These are phyloP conservation scores for Botrytis medusae DNA, from an alignment of 2,329 filamentous ascomycete genomes.

Conservation along the genomic window DNA sequence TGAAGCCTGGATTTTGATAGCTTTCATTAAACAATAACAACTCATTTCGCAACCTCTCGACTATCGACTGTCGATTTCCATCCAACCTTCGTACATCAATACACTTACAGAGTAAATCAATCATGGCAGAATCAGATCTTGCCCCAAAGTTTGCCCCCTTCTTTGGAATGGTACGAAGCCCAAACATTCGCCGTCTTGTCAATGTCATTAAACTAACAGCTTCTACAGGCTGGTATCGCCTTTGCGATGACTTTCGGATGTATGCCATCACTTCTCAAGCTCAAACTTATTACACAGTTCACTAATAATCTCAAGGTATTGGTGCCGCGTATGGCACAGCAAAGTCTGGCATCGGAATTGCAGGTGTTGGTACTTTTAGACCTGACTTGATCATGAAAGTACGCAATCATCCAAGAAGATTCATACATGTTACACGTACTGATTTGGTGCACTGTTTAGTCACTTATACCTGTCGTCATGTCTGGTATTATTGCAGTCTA, in stretches of 20 bases:
- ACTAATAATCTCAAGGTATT: constrained; percentile 39
- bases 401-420: constrained; percentile 30
- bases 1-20: constrained; percentile 10
- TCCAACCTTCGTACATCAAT: constrained; percentile 19
- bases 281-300: background rate
- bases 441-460: constrained; percentile 44
- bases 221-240: constrained; percentile 68
- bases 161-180: constrained; percentile 74
- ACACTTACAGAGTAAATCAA: constrained; percentile 33
- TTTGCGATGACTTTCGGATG: constrained; percentile 83
- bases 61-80: constrained; percentile 9
- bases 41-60: constrained; percentile 24
- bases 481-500: constrained; percentile 99
- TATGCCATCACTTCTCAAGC: constrained; percentile 45
- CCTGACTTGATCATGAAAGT: constrained; percentile 92
- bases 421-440: constrained; percentile 1
- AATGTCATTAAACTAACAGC: constrained; percentile 31
- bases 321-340: constrained; percentile 86
- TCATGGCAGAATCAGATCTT: constrained; percentile 58
- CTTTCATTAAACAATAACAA: constrained; percentile 17
- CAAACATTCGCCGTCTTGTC: constrained; percentile 24
- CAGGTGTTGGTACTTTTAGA: constrained; percentile 79
- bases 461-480: constrained; percentile 90
- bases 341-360: constrained; percentile 85
- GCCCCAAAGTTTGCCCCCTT: constrained; percentile 83